phyloP scores from a whole-genome alignment of 148 eudicot species.

The Linanthus parryae region DNA sequence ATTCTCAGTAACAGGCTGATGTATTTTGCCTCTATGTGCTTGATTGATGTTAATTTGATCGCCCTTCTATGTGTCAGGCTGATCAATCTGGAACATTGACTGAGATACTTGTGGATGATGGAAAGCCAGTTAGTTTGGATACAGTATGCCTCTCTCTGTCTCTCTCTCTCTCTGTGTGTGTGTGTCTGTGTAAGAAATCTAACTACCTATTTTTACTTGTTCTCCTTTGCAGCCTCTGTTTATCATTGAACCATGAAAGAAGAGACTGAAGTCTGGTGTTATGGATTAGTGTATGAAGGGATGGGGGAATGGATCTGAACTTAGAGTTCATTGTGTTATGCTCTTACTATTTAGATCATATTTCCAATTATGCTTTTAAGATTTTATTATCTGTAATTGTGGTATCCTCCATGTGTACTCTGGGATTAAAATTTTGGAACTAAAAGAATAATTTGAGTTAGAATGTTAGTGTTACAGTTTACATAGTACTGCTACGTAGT shows the following conservation, averaged over 20 bases:
- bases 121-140: slow-evolving; percentile 44
- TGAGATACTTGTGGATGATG: slow-evolving; percentile 37
- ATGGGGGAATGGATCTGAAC: slow-evolving; percentile 3
- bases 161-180: background rate
- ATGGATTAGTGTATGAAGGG: background rate
- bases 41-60: no score
- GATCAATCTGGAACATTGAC: slow-evolving; percentile 42
- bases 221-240: slow-evolving; percentile 38
- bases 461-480: no score
- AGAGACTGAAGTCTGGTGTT: slow-evolving; percentile 6
- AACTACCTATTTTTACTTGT: no score
- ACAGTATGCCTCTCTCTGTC: slow-evolving; percentile 17
- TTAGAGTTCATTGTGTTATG: slow-evolving; percentile 8
- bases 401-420: background rate
- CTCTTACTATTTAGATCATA: slow-evolving; percentile 3
- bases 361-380: slow-evolving; percentile 5
- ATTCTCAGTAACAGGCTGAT: no score
- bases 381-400: background rate
- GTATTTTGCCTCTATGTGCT: no score
- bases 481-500: no score
- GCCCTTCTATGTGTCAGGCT: slow-evolving; percentile 26
- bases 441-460: slow-evolving; percentile 3
- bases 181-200: no score
- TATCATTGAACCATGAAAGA: slow-evolving; percentile 34
- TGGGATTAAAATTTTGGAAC: slow-evolving; percentile 16